Base-by-base conservation (phyloP, 2,329 filamentous ascomycete genomes). In the Cladosporium sp. region DNA sequence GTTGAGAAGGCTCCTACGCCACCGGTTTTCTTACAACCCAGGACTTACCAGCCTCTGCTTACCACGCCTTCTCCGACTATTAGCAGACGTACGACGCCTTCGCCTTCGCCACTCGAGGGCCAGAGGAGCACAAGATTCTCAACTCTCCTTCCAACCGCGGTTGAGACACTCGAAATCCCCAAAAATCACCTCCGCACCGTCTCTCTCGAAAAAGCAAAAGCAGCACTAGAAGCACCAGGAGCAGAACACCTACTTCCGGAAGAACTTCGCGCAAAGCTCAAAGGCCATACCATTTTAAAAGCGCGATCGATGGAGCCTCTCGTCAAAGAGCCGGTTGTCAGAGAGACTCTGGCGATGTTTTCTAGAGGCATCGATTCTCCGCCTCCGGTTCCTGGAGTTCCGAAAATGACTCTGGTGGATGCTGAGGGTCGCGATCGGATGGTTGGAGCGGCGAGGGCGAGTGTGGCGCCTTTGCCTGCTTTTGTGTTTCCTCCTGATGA, bases 201-300 rank as follows among this genome's bases (percentile, higher is more conserved):
- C 7, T 63, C 62, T 4, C 49, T 64, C 4, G 56, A 59, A 32
- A 55, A 62, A 51, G 62, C 60, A 4, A 62, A 59, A 41, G 52
- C 54, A 20, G 42, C 54, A 5, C 38, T 57, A 18, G 47, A 60
- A n/a, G 61, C 59, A 11, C 60, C 60, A 9, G 61, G 61, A 11
- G 57, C 57, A 9, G 54, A 58, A 2, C 60, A 55, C 29, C 45
- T 66, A 12, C 54, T 66, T n/a, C 63, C 63, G 7, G 62, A 66
- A 49, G 63, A 66, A 49, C 49, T 62, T 6, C 57, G 60, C 18
- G 62, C 60, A 18, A 59, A 57, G 50, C 54, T 42, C 1, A 35
- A 53, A 25, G 55, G 43, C 15, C 57, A 48, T 16, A 43, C 46
- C 1, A 43, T 53, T 13, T 52, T 29, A 9, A 56, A 51, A 16